These are phyloP conservation scores for Colletotrichum gloeosporioides DNA, from an alignment of 2,329 filamentous ascomycete species.

Conservation along the genomic window DNA sequence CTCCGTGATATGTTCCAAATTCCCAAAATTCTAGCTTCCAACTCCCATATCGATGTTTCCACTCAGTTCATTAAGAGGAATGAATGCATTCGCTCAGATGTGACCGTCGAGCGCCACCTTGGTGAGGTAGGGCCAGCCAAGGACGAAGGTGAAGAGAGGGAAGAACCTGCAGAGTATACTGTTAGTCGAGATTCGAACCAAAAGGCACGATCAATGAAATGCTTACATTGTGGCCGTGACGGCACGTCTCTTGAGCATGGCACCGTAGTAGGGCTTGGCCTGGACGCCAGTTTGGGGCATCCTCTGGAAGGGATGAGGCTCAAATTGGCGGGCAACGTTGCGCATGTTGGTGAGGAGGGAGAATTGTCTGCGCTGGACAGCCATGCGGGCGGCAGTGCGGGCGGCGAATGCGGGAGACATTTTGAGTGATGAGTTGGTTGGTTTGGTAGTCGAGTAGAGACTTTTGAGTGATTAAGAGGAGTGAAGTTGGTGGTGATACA, in stretches of 20 bases:
- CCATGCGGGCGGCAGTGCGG: slow-evolving; percentile 30
- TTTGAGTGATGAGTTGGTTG: slow-evolving; percentile 17
- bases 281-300: slow-evolving; percentile 30
- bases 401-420: slow-evolving; percentile 40
- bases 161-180: background rate
- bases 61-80: background rate
- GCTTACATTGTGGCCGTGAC: slow-evolving; percentile 39
- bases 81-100: background rate
- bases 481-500: slow-evolving; percentile 6
- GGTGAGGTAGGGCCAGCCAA: slow-evolving; percentile 22
- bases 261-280: slow-evolving; percentile 42
- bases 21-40: background rate
- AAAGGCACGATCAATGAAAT: background rate
- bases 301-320: slow-evolving; percentile 43
- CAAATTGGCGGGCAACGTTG: slow-evolving; percentile 39
- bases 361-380: slow-evolving; percentile 35
- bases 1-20: background rate
- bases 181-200: background rate
- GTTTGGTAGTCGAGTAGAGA: background rate
- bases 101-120: slow-evolving; percentile 3
- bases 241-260: slow-evolving; percentile 34
- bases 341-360: slow-evolving; percentile 40
- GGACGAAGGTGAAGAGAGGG: background rate
- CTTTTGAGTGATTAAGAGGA: slow-evolving; percentile 6
- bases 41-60: background rate